Conservation (phyloP, 2,329 filamentous ascomycete species). For the Rutstroemia sp. region DNA sequence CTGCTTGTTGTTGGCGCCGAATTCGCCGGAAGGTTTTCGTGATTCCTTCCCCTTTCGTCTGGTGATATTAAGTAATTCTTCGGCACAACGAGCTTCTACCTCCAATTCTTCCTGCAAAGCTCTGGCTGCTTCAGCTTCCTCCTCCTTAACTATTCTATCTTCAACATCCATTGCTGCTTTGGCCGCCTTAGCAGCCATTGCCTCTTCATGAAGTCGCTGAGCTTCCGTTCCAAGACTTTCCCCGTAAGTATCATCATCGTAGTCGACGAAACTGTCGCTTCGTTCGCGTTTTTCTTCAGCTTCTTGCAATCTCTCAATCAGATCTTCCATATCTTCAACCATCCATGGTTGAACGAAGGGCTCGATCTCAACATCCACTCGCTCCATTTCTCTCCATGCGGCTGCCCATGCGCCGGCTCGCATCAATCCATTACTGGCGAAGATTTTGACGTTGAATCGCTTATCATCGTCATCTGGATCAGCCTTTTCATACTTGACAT, state of each 20-base stretch:
- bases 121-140: too few relatives aligned
- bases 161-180: neutral
- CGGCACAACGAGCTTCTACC: too few relatives aligned
- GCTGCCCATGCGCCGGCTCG: slow-evolving; percentile 84
- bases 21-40: neutral
- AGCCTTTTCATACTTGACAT: slow-evolving; percentile 25
- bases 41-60: neutral
- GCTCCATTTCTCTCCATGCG: slow-evolving; percentile 96
- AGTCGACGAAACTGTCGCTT: slow-evolving; percentile 19
- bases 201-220: slow-evolving; percentile 12
- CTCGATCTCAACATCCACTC: slow-evolving; percentile 89
- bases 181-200: slow-evolving; percentile 6
- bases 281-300: slow-evolving; percentile 10
- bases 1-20: too few relatives aligned
- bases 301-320: slow-evolving; percentile 30
- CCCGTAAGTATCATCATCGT: slow-evolving; percentile 12
- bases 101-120: neutral
- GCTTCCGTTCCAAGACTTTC: slow-evolving; percentile 8
- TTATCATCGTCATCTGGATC: slow-evolving; percentile 17
- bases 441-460: slow-evolving; percentile 78
- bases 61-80: too few relatives aligned
- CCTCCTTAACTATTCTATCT: neutral
- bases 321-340: slow-evolving; percentile 52
- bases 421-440: slow-evolving; percentile 93
- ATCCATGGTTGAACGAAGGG: slow-evolving; percentile 58